Base-by-base conservation (phyloP, 2,329 filamentous ascomycete species). In the Phyllosticta ampelicida region DNA sequence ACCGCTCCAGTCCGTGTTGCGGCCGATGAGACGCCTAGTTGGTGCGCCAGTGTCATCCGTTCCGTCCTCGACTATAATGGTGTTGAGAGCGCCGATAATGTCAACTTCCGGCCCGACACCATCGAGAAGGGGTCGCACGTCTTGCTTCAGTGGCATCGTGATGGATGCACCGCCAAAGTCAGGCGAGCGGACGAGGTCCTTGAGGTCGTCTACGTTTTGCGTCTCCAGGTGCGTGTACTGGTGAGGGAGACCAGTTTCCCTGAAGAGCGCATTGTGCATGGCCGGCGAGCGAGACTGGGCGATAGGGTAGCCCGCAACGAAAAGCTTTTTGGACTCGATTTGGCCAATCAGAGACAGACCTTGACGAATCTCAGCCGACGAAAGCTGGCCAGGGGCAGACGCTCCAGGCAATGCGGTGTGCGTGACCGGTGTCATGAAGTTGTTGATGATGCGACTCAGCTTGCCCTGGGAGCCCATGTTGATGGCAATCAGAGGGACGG, bases 1-100 rank as follows among this genome's bases (percentile, higher is more conserved):
- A 62, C 94, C 94, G 67, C 84, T 81, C 87, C 90, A 99, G 75
- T 99, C 94, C 11, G 94, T 99, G 73, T 99, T 99, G 70, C 91
- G 88, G 50, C 94, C 94, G 16, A 88, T 71, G 2, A 97, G 81
- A 3, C 77, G 80, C 50, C 62, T 75, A 18, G 65, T 61, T 54
- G 66, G 73, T 57, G 77, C 72, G 3, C 74, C 76, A 2, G 71
- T 75, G 8, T 64, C 67, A 8, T 74, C 69, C 23, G 68, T 68
- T 13, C 63, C 63, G 4, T 60, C 62, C 2, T 82, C 68, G 0
- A 87, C 85, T 26, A 96, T 83, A 66, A 99, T 86, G 18, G 94
- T 99, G 75, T 99, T 99, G 62, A 97, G 87, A 2, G 94, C 94
- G 20, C 94, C 94, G 61, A 99, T 96, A 28, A 83, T 77, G 62